Conservation (phyloP, 441 rosid species). For the Biscutella laevigata region DNA sequence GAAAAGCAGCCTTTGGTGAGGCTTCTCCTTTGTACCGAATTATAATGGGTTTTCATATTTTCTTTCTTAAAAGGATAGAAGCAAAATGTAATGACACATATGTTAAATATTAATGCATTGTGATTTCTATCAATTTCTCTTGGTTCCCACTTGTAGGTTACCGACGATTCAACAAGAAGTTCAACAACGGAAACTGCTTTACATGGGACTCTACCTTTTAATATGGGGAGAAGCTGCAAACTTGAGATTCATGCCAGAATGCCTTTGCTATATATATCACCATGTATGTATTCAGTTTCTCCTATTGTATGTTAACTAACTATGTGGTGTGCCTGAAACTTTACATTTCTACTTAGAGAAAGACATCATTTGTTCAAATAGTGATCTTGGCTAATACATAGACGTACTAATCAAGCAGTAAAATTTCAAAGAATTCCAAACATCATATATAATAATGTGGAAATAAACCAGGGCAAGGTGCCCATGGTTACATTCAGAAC, state of each 20-base stretch:
- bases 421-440: not conserved
- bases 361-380: not conserved
- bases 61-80: not conserved
- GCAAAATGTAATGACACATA: not conserved
- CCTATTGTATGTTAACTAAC: not conserved
- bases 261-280: slow-evolving; percentile 88
- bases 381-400: not conserved
- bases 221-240: slow-evolving; percentile 99
- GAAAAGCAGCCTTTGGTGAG: slow-evolving; percentile 48
- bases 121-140: not conserved
- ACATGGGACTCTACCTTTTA: slow-evolving; percentile 80
- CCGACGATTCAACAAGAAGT: slow-evolving; percentile 64
- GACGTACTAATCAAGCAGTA: not conserved
- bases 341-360: not conserved
- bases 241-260: slow-evolving; percentile 92
- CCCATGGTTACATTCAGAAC: not conserved
- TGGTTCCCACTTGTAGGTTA: slow-evolving; percentile 36
- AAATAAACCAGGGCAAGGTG: not conserved
- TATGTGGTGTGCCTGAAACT: not conserved
- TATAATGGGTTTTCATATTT: not conserved
- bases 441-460: not conserved
- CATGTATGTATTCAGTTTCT: slow-evolving; percentile 45
- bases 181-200: slow-evolving; percentile 80
- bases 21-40: slow-evolving; percentile 2
- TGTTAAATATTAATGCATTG: not conserved